These are phyloP conservation scores for Ocimum tenuiflorum DNA, from an alignment of 257 asterid genomes.

Conservation along the genomic window DNA sequence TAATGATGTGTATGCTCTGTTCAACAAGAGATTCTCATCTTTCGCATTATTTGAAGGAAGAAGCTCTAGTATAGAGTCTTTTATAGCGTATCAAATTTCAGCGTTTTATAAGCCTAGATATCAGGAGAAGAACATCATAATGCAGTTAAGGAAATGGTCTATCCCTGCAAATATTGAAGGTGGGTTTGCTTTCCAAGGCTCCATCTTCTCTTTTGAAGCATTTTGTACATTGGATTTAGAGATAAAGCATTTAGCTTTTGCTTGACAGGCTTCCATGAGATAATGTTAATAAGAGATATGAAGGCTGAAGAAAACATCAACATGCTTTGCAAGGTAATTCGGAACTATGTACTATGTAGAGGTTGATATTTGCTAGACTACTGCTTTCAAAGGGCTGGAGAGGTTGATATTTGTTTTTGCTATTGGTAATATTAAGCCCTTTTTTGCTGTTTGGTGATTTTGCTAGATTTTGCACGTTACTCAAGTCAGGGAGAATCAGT, in stretches of 20 bases:
- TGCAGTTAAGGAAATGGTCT: constrained; percentile 45
- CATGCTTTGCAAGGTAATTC: constrained; percentile 69
- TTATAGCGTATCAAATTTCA: constrained; percentile 57
- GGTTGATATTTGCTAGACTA: not conserved
- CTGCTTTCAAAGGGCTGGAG: no score
- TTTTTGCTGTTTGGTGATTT: not conserved
- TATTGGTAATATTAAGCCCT: not conserved
- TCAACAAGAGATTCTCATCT: constrained; percentile 58
- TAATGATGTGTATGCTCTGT: constrained; percentile 46
- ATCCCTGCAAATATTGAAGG: constrained; percentile 34
- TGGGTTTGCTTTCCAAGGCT: constrained; percentile 16
- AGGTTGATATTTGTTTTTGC: not conserved
- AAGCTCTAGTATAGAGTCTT: constrained; percentile 19
- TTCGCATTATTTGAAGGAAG: constrained; percentile 66
- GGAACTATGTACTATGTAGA: not conserved
- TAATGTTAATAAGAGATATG: constrained; percentile 41
- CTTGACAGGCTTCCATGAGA: constrained; percentile 38
- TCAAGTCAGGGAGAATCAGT: constrained; percentile 41
- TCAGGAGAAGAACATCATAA: constrained; percentile 38
- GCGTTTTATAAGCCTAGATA: constrained; percentile 38
- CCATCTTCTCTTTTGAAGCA: not conserved
- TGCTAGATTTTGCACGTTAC: constrained; percentile 57
- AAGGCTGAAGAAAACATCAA: constrained; percentile 40
- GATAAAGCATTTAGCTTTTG: not conserved
- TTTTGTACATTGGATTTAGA: constrained; percentile 9